These are phyloP conservation scores for Talaromyces marneffei DNA, from an alignment of 2,329 filamentous ascomycete species.

Conservation along the genomic window DNA sequence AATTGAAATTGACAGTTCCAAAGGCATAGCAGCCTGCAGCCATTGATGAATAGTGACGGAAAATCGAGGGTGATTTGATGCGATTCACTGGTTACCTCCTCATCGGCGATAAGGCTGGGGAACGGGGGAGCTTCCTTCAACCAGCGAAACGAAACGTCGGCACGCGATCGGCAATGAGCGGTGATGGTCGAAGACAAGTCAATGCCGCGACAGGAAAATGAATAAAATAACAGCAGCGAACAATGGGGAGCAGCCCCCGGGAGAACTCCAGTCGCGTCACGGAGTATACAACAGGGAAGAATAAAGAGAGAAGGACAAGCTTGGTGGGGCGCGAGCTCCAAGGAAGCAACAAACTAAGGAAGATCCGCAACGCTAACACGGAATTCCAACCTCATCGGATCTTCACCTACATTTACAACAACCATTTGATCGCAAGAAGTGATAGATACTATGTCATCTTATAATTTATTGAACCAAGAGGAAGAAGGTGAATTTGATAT, in stretches of 20 bases:
- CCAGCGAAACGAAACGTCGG: background rate
- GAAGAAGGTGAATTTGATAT: slow-evolving; percentile 44
- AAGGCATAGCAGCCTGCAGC: slow-evolving; percentile 5
- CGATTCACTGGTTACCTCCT: background rate
- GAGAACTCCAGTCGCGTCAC: background rate
- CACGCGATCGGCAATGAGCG: background rate
- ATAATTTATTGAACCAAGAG: slow-evolving; percentile 64
- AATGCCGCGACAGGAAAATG: background rate
- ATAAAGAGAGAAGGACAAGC: background rate
- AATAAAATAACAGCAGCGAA: background rate
- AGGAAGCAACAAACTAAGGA: background rate
- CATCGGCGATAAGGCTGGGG: slow-evolving; percentile 8
- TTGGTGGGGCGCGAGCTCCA: slow-evolving; percentile 14
- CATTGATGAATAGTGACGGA: background rate
- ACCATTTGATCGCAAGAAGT: background rate
- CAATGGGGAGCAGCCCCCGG: slow-evolving; percentile 5
- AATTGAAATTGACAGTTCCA: background rate
- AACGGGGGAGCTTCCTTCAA: slow-evolving; percentile 7
- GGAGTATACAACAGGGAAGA: background rate
- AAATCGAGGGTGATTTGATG: background rate
- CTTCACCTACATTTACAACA: background rate
- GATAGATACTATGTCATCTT: slow-evolving; percentile 46
- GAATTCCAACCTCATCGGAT: background rate
- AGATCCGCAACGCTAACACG: background rate
- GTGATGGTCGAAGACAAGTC: background rate